Conservation (phyloP, 2,329 filamentous ascomycete species). For the Lecanicillium sp. region DNA sequence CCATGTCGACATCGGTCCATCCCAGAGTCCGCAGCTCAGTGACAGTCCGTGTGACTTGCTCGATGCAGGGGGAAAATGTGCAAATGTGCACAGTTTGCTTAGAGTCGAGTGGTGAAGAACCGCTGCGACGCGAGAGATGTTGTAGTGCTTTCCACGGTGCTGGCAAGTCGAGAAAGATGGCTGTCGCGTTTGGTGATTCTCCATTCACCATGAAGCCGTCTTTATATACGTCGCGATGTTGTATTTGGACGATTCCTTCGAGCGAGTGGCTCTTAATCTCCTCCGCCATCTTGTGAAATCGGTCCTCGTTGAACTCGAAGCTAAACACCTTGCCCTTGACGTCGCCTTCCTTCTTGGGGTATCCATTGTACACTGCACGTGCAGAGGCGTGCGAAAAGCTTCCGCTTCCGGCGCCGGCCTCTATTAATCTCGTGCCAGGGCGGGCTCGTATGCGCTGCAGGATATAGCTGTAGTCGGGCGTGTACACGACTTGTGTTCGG, state of each 20-base stretch:
- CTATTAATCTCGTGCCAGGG: constrained; percentile 68
- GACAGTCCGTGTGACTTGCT: constrained; percentile 86
- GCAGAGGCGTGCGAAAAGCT: constrained; percentile 78
- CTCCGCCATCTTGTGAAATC: constrained; percentile 61
- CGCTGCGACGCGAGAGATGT: constrained; percentile 59
- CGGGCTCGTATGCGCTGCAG: constrained; percentile 68
- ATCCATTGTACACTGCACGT: constrained; percentile 69
- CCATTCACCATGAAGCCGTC: constrained; percentile 62
- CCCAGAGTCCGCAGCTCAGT: constrained; percentile 71
- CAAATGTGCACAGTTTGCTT: constrained; percentile 72
- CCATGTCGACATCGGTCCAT: constrained; percentile 92
- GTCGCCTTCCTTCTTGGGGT: constrained; percentile 40
- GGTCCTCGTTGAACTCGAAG: constrained; percentile 73
- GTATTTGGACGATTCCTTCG: constrained; percentile 60
- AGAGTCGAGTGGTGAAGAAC: constrained; percentile 62
- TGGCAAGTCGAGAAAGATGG: constrained; percentile 73
- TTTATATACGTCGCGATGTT: constrained; percentile 73
- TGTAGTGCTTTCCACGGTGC: constrained; percentile 75
- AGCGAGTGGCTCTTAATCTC: constrained; percentile 66
- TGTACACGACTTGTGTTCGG: constrained; percentile 81
- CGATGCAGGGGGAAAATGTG: constrained; percentile 94
- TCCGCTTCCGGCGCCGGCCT: constrained; percentile 75
- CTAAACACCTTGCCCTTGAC: constrained; percentile 67
- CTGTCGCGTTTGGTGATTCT: constrained; percentile 57
- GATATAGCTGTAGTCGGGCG: constrained; percentile 80